These are phyloP conservation scores for Blastobotrys peoriensis DNA, from an alignment of 805 yeast genomes.

Conservation along the genomic window DNA sequence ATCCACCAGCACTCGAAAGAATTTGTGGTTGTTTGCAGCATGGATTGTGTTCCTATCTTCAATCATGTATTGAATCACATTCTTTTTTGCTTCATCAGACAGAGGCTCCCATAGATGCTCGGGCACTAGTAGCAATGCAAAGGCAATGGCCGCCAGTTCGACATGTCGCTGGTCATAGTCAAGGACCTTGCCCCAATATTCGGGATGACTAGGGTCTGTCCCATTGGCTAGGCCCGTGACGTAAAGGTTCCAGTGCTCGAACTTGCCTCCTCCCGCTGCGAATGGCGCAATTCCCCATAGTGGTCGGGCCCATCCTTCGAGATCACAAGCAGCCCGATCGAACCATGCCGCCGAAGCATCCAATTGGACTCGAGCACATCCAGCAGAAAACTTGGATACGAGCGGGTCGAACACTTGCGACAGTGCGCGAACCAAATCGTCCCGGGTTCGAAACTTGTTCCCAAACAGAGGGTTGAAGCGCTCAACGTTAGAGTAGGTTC, in stretches of 20 bases:
- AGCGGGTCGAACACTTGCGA: conserved; percentile 13
- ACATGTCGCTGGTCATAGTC: conserved; percentile 33
- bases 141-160: conserved; percentile 29
- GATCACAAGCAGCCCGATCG: conserved; percentile 23
- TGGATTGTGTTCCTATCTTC: conserved; percentile 13
- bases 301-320: conserved; percentile 30
- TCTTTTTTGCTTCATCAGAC: conserved; percentile 16
- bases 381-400: conserved; percentile 13
- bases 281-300: conserved; percentile 30
- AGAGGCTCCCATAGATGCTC: conserved; percentile 27
- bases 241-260: conserved; percentile 24
- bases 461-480: conserved; percentile 12
- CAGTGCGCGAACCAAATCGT: conserved; percentile 14
- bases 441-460: conserved; percentile 12
- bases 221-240: conserved; percentile 27
- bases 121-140: conserved; percentile 23
- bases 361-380: conserved; percentile 17
- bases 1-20: conserved; percentile 27
- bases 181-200: conserved; percentile 27
- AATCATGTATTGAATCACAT: conserved; percentile 17
- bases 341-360: conserved; percentile 25
- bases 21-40: conserved; percentile 20
- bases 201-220: conserved; percentile 25
- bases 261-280: conserved; percentile 21
- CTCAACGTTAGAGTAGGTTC: too few species aligned